These are phyloP conservation scores for Wickerhamiella infanticola DNA, from an alignment of 1,139 yeast genomes.

Conservation along the genomic window DNA sequence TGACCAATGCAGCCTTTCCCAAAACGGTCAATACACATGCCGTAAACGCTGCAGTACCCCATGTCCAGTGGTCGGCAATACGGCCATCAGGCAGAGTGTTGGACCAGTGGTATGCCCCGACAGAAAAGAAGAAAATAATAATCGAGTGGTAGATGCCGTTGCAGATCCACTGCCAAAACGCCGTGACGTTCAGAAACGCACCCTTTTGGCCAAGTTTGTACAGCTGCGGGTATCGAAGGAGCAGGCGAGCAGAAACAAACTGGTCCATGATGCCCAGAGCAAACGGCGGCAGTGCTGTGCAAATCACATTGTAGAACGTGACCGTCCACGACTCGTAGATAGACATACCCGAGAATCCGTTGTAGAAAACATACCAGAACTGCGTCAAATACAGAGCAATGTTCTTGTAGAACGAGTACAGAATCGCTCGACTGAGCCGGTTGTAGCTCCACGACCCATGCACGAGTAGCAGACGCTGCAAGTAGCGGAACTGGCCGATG, in stretches of 20 bases:
- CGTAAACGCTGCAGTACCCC: constrained; percentile 88
- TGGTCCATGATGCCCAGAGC: constrained; percentile 95
- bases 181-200: constrained; percentile 73
- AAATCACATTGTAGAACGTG: constrained; percentile 88
- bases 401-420: constrained; percentile 91
- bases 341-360: constrained; percentile 90
- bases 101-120: constrained; percentile 54
- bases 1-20: constrained; percentile 87
- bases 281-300: constrained; percentile 91
- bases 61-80: constrained; percentile 81
- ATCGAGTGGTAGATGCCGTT: constrained; percentile 95
- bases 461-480: constrained; percentile 68
- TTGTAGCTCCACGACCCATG: constrained; percentile 99
- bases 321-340: constrained; percentile 96
- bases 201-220: constrained; percentile 84
- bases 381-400: constrained; percentile 94
- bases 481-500: constrained; percentile 84
- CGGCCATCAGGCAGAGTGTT: constrained; percentile 52
- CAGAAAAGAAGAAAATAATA: constrained; percentile 59
- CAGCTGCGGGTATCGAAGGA: constrained; percentile 84
- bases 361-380: constrained; percentile 90
- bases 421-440: constrained; percentile 77
- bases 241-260: constrained; percentile 75
- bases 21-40: constrained; percentile 77
- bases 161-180: constrained; percentile 94